These are phyloP conservation scores for Eucalyptus curtisii DNA, from an alignment of 345 rosid genomes.

Conservation along the genomic window DNA sequence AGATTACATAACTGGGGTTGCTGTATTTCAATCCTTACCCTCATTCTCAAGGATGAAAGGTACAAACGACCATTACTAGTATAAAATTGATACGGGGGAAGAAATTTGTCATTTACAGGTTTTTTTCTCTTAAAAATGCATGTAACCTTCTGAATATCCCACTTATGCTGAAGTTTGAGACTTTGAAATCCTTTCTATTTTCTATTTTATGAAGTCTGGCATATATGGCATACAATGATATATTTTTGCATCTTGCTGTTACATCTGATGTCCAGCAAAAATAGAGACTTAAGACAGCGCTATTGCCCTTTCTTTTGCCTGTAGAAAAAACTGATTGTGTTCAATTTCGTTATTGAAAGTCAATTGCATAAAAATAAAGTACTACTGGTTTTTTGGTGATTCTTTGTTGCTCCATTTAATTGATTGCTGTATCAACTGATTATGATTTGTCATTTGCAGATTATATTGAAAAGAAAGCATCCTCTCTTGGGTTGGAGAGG, in stretches of 20 bases:
- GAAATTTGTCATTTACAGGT: background rate
- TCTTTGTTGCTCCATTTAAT: background rate
- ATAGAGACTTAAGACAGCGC: background rate
- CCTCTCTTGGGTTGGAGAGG: conserved; percentile 55
- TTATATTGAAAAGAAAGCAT: conserved; percentile 82
- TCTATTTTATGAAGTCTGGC: background rate
- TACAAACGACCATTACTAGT: background rate
- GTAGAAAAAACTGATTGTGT: background rate
- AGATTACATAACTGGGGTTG: background rate
- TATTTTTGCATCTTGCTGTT: background rate
- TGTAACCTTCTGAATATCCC: background rate
- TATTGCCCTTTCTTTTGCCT: background rate
- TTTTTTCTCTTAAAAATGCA: background rate
- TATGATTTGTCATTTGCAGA: conserved; percentile 24
- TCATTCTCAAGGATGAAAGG: background rate
- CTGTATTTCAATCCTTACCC: background rate
- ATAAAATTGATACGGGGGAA: background rate
- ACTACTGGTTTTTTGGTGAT: background rate
- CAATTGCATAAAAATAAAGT: background rate
- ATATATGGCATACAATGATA: background rate
- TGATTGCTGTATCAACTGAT: background rate
- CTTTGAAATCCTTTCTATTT: background rate
- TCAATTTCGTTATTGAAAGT: background rate
- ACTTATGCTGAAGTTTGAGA: background rate
- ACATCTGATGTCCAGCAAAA: background rate